phyloP scores from a whole-genome alignment of 2,329 filamentous ascomycete genomes.

The Diplodia mutila region DNA sequence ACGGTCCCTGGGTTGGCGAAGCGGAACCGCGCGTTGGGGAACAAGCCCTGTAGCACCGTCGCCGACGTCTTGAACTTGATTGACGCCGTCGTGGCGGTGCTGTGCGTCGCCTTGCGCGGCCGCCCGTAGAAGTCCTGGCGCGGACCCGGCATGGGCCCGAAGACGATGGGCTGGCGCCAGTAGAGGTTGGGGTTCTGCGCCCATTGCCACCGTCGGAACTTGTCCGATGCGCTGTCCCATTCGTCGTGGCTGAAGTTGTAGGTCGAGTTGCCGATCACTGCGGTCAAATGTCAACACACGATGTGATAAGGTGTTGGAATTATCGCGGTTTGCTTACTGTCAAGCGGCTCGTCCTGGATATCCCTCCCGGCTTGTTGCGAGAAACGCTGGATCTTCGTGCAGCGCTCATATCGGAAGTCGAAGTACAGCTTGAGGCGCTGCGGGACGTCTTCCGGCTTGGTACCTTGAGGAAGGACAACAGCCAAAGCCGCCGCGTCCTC shows the following conservation, averaged over 20 bases:
- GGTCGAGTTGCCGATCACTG: constrained; percentile 28
- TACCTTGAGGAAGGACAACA: constrained; percentile 46
- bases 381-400: constrained; percentile 62
- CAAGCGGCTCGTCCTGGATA: constrained; percentile 34
- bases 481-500: constrained; percentile 67
- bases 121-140: constrained; percentile 38
- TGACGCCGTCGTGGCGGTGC: constrained; percentile 44
- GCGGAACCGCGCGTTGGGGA: constrained; percentile 42
- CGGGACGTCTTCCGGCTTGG: constrained; percentile 17
- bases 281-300: not conserved
- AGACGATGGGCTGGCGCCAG: constrained; percentile 49
- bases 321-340: not conserved
- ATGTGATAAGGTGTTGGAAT: not conserved
- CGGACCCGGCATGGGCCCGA: constrained; percentile 48
- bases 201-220: constrained; percentile 56
- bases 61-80: constrained; percentile 48
- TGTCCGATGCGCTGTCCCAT: constrained; percentile 57
- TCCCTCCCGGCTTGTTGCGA: constrained; percentile 60
- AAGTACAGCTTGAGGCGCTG: constrained; percentile 64
- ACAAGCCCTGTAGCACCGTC: constrained; percentile 47
- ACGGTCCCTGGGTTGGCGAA: constrained; percentile 45
- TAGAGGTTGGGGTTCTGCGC: constrained; percentile 44
- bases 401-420: constrained; percentile 60
- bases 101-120: constrained; percentile 31
- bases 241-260: constrained; percentile 65